Evolutionary conservation across 371 early-diverging fungal species (phyloP).

Genomic region (Mucor saturninus): DNA sequence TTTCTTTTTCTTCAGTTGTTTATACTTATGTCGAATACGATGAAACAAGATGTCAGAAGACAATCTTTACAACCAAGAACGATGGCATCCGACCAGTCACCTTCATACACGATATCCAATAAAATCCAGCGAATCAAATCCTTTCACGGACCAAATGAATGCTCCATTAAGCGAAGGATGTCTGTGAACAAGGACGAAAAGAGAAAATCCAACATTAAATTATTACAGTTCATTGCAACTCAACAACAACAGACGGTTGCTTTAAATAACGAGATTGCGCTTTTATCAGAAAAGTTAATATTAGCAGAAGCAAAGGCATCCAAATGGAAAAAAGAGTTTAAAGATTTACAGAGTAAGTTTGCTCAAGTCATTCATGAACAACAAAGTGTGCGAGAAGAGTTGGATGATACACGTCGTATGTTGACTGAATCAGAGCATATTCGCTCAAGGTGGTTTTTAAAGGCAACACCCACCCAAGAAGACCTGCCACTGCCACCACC

Average conservation of each 20-base stretch:
- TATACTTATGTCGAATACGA: too few relatives aligned
- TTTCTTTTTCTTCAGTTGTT: too few relatives aligned
- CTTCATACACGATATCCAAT: too few relatives aligned
- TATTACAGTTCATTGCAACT: neutral
- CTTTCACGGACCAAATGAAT: neutral
- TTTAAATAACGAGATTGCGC: neutral
- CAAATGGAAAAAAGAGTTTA: constrained; percentile 12
- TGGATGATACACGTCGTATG: neutral
- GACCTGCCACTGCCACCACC: neutral
- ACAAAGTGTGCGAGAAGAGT: neutral
- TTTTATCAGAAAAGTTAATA: constrained; percentile 1
- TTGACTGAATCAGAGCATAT: constrained; percentile 12
- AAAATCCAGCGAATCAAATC: neutral
- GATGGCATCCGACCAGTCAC: too few relatives aligned
- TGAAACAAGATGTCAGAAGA: too few relatives aligned
- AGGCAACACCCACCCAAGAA: neutral
- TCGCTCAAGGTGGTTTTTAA: constrained; percentile 12
- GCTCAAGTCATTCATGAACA: neutral
- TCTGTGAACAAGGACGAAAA: neutral
- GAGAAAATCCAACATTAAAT: neutral
- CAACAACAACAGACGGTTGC: neutral
- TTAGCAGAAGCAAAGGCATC: neutral
- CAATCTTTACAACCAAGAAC: too few relatives aligned
- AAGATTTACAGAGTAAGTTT: constrained; percentile 2
- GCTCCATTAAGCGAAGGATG: too few relatives aligned